Percentiles rank a stretch among this genome's conserved stretches.
These are phyloP conservation scores for Coprinellus aureogranulatus DNA, from an alignment of 768 basidiomycete species.

Conservation along the genomic window DNA sequence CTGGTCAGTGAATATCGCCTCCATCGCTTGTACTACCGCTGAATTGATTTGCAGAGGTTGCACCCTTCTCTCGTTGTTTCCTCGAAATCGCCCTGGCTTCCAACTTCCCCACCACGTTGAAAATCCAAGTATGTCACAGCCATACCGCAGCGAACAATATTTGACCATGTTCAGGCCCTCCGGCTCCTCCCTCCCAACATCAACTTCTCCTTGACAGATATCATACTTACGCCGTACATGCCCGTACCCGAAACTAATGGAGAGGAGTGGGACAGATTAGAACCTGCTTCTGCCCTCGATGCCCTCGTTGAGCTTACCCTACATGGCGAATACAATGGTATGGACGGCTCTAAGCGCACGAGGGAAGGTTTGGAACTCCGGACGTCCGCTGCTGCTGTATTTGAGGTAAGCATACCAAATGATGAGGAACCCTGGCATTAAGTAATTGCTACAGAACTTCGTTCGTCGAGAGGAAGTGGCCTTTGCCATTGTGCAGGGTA, in stretches of 20 bases:
- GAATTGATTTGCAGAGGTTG: slow-evolving; percentile 44
- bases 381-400: slow-evolving; percentile 73
- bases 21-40: neutral
- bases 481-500: slow-evolving; percentile 66
- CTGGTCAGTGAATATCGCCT: slow-evolving; percentile 24
- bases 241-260: slow-evolving; percentile 80
- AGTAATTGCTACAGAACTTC: slow-evolving; percentile 54
- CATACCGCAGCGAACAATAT: neutral
- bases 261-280: slow-evolving; percentile 90
- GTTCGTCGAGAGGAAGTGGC: slow-evolving; percentile 70
- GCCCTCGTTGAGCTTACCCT: slow-evolving; percentile 78
- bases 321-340: slow-evolving; percentile 85
- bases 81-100: slow-evolving; percentile 87
- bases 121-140: slow-evolving; percentile 67
- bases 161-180: slow-evolving; percentile 35
- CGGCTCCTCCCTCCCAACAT: slow-evolving; percentile 45
- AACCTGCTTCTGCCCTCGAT: slow-evolving; percentile 77
- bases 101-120: slow-evolving; percentile 86
- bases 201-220: slow-evolving; percentile 62
- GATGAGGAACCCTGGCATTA: neutral
- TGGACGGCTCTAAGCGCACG: slow-evolving; percentile 52
- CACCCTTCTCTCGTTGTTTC: slow-evolving; percentile 69
- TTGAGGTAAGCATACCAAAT: slow-evolving; percentile 57
- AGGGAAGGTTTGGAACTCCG: slow-evolving; percentile 74
- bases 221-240: slow-evolving; percentile 71